A percentile compares a stretch with the other conserved stretches of the same genome.
These are phyloP conservation scores for Phytomonas sp. DNA, from an alignment of 208 protist species.

Conservation along the genomic window DNA sequence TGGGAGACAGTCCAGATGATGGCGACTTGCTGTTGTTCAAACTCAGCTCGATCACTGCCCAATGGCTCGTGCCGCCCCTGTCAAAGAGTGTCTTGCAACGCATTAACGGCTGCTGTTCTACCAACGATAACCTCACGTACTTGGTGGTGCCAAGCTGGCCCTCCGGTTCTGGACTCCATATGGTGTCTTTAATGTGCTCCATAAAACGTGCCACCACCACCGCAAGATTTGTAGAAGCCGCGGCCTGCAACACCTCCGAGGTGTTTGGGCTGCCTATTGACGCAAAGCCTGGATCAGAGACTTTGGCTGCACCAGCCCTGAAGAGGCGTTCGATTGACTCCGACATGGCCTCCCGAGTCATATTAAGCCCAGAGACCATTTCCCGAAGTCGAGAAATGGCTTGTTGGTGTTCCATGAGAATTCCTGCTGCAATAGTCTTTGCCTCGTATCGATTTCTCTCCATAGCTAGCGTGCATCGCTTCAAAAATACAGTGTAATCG, in stretches of 20 bases:
- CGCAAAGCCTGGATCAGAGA: not conserved
- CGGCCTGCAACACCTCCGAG: constrained; percentile 28
- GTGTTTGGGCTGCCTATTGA: constrained; percentile 11
- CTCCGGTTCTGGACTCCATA: constrained; percentile 59
- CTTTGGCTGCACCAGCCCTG: not conserved
- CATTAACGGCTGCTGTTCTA: constrained; percentile 66
- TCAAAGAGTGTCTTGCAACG: constrained; percentile 64
- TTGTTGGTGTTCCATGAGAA: constrained; percentile 25
- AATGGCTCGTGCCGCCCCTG: constrained; percentile 61
- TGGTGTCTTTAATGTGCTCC: constrained; percentile 25
- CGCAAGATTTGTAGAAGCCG: constrained; percentile 50
- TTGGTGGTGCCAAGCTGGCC: constrained; percentile 19
- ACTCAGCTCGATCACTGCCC: constrained; percentile 17
- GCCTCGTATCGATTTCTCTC: constrained; percentile 55
- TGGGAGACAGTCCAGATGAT: constrained; percentile 9
- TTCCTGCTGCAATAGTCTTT: constrained; percentile 33
- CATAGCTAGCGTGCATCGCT: constrained; percentile 45
- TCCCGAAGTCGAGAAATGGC: constrained; percentile 23
- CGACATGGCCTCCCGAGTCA: constrained; percentile 25
- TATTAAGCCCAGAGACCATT: constrained; percentile 33
- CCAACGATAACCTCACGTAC: constrained; percentile 49
- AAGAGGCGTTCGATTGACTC: constrained; percentile 20
- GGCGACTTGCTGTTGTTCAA: constrained; percentile 10
- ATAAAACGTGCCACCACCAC: constrained; percentile 21
- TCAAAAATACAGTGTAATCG: constrained; percentile 73